Conservation (phyloP, 148 eudicot genomes). For the Rhododendron kiyosumense region DNA sequence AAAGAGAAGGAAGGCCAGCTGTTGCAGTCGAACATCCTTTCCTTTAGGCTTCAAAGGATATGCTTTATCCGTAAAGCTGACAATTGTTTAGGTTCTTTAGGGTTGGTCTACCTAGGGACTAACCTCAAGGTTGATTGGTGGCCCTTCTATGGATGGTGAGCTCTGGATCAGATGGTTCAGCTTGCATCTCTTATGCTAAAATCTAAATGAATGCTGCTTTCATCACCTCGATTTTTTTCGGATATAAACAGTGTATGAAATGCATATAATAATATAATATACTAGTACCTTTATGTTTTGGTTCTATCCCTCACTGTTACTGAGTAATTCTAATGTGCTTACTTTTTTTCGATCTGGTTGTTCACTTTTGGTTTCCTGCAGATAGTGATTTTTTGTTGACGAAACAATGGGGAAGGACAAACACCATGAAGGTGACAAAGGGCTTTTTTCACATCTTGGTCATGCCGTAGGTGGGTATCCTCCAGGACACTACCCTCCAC, state of each 20-base stretch:
- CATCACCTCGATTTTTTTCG: background rate
- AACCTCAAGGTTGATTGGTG: background rate
- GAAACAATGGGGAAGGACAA: conserved; percentile 65
- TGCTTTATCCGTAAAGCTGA: background rate
- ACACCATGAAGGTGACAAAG: conserved; percentile 49
- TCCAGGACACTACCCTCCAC: conserved; percentile 36
- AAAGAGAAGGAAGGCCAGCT: background rate
- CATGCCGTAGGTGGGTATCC: conserved; percentile 36
- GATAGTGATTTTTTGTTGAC: conserved; percentile 17
- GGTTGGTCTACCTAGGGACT: background rate
- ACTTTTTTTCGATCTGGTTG: background rate
- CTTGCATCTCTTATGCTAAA: background rate
- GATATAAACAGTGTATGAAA: background rate
- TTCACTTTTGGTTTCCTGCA: background rate
- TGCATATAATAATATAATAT: no score
- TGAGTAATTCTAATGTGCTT: background rate
- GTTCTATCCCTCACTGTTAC: background rate
- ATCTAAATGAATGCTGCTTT: background rate
- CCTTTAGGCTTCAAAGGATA: background rate
- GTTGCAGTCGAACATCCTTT: background rate
- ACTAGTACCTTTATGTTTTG: background rate
- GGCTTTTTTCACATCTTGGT: conserved; percentile 48
- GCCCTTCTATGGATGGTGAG: background rate
- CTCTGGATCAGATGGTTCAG: background rate
- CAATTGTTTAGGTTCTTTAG: background rate